Evolutionary conservation across 805 yeast genomes (phyloP).

Genomic region (Maudiozyma saulgeensis): DNA sequence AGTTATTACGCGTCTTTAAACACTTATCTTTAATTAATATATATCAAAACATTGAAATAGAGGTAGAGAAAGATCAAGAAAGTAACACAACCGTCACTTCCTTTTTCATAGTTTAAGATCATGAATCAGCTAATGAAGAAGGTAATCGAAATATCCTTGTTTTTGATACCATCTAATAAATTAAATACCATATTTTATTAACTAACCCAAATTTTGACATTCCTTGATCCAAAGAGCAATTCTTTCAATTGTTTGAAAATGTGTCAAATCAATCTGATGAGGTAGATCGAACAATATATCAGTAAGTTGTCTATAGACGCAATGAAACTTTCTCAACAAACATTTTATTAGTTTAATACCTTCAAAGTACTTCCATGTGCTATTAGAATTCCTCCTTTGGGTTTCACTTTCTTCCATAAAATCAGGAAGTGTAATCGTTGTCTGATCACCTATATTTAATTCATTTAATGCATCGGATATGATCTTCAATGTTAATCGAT

Average conservation of each 20-base stretch:
- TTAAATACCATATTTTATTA: neutral
- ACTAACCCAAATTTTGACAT: neutral
- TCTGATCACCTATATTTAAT: neutral
- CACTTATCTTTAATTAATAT: no score
- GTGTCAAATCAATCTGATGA: neutral
- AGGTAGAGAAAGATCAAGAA: no score
- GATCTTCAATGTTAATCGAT: neutral
- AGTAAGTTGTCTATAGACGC: constrained; percentile 24
- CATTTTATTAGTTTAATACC: constrained; percentile 31
- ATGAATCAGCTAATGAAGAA: no score
- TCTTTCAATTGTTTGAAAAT: neutral
- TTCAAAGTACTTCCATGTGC: constrained; percentile 35
- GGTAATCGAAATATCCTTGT: no score
- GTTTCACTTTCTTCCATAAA: no score
- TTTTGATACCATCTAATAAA: no score
- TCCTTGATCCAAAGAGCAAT: neutral
- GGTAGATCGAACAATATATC: neutral
- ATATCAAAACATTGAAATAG: no score
- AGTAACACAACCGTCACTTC: no score
- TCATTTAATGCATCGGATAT: neutral
- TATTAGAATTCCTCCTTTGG: no score
- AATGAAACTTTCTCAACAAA: constrained; percentile 34
- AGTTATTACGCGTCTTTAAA: no score
- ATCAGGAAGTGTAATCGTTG: neutral
- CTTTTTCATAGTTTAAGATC: no score